Percentiles rank a stretch among this genome's conserved stretches.
Conservation (phyloP, 768 basidiomycete species). For the Lanmaoa rubissima region DNA sequence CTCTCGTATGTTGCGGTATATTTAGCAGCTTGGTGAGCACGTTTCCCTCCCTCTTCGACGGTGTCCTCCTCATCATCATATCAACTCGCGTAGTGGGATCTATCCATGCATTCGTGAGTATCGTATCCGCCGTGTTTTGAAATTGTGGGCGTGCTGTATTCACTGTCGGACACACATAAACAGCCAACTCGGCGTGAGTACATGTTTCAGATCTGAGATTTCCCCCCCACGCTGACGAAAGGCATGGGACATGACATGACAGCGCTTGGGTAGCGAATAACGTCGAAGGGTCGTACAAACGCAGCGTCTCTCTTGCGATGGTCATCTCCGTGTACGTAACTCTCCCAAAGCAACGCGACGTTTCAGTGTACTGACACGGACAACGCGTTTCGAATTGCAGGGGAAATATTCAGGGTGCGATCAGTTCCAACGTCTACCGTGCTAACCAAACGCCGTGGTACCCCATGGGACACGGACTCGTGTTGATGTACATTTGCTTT, state of each 20-base stretch:
- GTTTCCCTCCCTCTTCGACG: neutral
- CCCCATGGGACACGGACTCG: conserved; percentile 56
- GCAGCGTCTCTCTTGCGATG: conserved; percentile 69
- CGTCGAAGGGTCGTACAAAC: conserved; percentile 74
- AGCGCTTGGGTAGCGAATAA: conserved; percentile 66
- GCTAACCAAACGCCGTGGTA: conserved; percentile 67
- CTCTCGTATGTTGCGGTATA: conserved; percentile 74
- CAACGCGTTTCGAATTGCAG: conserved; percentile 27
- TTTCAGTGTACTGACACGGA: neutral
- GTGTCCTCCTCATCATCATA: neutral
- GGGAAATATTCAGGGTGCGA: conserved; percentile 74
- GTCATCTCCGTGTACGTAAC: conserved; percentile 56
- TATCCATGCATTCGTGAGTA: conserved; percentile 69
- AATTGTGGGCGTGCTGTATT: neutral
- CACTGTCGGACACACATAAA: neutral
- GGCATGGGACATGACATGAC: neutral
- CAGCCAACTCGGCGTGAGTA: conserved; percentile 59
- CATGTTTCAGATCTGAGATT: neutral
- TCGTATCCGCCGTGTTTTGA: neutral
- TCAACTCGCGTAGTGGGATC: conserved; percentile 49
- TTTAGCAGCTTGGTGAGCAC: conserved; percentile 60
- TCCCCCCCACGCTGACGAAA: neutral
- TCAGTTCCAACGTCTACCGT: conserved; percentile 77
- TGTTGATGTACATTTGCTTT: conserved; percentile 68
- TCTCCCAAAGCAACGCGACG: neutral